Evolutionary conservation across 495 filamentous ascomycete species (phyloP).

Genomic region (Margaritispora aquatica): DNA sequence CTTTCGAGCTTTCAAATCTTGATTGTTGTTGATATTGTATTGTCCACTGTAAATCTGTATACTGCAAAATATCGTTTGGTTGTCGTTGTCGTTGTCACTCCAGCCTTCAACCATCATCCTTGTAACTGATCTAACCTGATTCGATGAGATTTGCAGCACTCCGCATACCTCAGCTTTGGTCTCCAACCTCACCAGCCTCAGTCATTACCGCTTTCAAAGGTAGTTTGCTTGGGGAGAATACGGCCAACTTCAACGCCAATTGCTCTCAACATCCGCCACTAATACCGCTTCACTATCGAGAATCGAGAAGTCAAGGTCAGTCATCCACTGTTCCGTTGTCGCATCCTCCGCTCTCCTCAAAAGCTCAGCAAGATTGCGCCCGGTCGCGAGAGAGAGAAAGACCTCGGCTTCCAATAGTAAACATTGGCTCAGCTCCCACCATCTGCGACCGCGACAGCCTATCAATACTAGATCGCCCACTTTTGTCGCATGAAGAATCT

Average conservation of each 20-base stretch:
- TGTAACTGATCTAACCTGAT: not conserved
- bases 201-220: too few species aligned
- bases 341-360: not conserved
- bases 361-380: not conserved
- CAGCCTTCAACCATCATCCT: not conserved
- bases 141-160: not conserved
- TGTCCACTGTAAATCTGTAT: too few species aligned
- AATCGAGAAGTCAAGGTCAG: constrained; percentile 12
- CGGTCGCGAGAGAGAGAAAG: constrained; percentile 12
- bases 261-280: not conserved
- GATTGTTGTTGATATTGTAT: too few species aligned
- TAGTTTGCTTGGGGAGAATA: constrained; percentile 4
- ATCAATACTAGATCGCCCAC: not conserved
- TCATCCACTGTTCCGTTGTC: not conserved
- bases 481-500: not conserved
- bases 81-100: constrained; percentile 4
- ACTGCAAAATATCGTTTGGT: too few species aligned
- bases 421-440: constrained; percentile 13
- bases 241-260: constrained; percentile 3
- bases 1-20: too few species aligned
- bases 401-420: constrained; percentile 20
- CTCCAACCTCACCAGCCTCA: too few species aligned
- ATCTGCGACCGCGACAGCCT: not conserved
- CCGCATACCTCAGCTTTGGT: not conserved
- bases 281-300: not conserved